Conservation (phyloP, 352 stramenopile genomes). For the Phytophthora capsici region DNA sequence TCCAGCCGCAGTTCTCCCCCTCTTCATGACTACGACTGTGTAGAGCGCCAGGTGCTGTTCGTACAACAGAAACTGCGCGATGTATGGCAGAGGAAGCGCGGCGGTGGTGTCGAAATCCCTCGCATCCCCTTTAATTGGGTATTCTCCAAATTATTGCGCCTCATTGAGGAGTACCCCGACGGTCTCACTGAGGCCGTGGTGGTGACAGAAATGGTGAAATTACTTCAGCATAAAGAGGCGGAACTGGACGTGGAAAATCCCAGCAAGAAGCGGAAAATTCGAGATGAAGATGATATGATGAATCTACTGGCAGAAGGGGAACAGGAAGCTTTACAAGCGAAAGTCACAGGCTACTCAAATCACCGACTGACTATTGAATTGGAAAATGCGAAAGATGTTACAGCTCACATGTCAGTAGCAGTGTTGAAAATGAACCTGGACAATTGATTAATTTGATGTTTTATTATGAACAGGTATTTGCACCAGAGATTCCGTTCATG, state of each 20-base stretch:
- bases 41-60: constrained; percentile 52
- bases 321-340: constrained; percentile 45
- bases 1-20: neutral
- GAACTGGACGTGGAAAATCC: neutral
- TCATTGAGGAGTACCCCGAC: constrained; percentile 73
- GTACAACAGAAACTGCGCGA: constrained; percentile 48
- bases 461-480: constrained; percentile 48
- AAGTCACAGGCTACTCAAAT: constrained; percentile 37
- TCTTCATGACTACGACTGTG: constrained; percentile 36
- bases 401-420: constrained; percentile 36
- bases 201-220: constrained; percentile 62
- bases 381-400: constrained; percentile 24
- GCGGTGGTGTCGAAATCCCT: constrained; percentile 9
- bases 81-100: constrained; percentile 49
- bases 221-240: constrained; percentile 43
- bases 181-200: constrained; percentile 70
- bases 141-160: constrained; percentile 55
- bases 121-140: constrained; percentile 63
- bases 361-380: constrained; percentile 51
- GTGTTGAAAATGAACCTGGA: neutral
- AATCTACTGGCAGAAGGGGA: constrained; percentile 52
- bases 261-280: constrained; percentile 32
- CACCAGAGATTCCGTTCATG: constrained; percentile 69
- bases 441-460: neutral
- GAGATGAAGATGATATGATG: constrained; percentile 35